These are phyloP conservation scores for Exophiala sp. DNA, from an alignment of 2,329 filamentous ascomycete genomes.

Conservation along the genomic window DNA sequence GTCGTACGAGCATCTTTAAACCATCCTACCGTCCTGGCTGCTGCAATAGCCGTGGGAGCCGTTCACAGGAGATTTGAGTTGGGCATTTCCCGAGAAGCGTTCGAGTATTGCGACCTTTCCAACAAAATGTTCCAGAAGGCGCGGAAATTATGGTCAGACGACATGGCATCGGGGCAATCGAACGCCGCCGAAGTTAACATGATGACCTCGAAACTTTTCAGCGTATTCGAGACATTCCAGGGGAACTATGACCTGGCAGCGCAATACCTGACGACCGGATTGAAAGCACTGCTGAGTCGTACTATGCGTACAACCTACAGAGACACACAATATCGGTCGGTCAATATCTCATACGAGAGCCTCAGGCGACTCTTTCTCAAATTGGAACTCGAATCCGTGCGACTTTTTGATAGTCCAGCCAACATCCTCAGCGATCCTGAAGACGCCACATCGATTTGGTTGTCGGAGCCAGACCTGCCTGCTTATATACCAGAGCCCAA, in stretches of 20 bases:
- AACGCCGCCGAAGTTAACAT: conserved; percentile 26
- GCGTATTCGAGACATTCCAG: conserved; percentile 28
- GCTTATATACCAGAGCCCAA: conserved; percentile 13
- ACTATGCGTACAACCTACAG: conserved; percentile 23
- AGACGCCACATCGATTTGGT: not conserved
- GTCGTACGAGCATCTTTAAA: conserved; percentile 18
- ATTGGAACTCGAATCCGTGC: conserved; percentile 23
- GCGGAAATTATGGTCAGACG: conserved; percentile 12
- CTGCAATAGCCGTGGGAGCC: conserved; percentile 26
- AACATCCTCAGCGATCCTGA: conserved; percentile 23
- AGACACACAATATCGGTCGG: conserved; percentile 23
- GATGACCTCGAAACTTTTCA: conserved; percentile 24
- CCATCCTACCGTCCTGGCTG: conserved; percentile 25
- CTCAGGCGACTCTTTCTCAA: conserved; percentile 19
- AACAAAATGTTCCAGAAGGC: conserved; percentile 24
- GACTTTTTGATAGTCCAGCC: conserved; percentile 15
- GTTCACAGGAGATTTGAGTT: conserved; percentile 27
- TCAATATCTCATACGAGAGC: conserved; percentile 21
- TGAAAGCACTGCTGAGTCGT: conserved; percentile 21
- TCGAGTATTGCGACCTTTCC: conserved; percentile 27
- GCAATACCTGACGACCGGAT: conserved; percentile 19
- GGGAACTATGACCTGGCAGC: conserved; percentile 22
- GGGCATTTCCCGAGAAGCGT: conserved; percentile 26
- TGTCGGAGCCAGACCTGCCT: conserved; percentile 1
- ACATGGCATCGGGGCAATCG: conserved; percentile 14